Conservation (phyloP, 2,329 filamentous ascomycete genomes). For the Leptographium procerum region DNA sequence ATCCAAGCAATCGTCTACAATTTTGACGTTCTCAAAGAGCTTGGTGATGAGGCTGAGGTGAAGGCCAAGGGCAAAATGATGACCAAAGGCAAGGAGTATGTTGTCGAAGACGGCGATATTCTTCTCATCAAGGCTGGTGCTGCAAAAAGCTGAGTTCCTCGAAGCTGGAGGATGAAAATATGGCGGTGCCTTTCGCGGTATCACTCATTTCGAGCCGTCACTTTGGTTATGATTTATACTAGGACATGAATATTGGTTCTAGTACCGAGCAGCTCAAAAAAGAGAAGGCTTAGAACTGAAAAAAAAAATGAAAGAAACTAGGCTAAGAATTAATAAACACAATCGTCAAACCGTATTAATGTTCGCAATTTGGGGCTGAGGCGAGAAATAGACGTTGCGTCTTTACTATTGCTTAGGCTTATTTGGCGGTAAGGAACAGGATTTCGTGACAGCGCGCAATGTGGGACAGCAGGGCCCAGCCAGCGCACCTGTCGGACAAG, state of each 20-base stretch:
- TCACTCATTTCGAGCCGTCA: neutral
- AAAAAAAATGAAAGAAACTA: neutral
- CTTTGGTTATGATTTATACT: neutral
- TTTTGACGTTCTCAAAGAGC: slow-evolving; percentile 67
- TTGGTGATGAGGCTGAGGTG: slow-evolving; percentile 77
- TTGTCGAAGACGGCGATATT: slow-evolving; percentile 72
- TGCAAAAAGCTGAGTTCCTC: slow-evolving; percentile 49
- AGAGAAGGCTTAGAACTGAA: neutral
- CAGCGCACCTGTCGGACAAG: neutral
- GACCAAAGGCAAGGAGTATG: slow-evolving; percentile 98
- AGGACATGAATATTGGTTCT: neutral
- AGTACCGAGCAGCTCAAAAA: neutral
- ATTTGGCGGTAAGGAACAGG: neutral
- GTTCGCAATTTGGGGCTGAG: neutral
- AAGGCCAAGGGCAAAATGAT: slow-evolving; percentile 89
- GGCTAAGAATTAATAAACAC: neutral
- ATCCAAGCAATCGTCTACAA: slow-evolving; percentile 96
- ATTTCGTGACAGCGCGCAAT: no score
- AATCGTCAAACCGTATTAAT: neutral
- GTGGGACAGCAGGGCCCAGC: no score
- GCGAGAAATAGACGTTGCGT: neutral
- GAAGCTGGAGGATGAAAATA: neutral
- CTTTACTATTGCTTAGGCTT: neutral
- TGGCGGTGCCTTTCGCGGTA: neutral
- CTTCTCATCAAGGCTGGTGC: slow-evolving; percentile 85